Evolutionary conservation across 1,284 basidiomycete species (phyloP).

Genomic region (Moesziomyces parantarcticus): DNA sequence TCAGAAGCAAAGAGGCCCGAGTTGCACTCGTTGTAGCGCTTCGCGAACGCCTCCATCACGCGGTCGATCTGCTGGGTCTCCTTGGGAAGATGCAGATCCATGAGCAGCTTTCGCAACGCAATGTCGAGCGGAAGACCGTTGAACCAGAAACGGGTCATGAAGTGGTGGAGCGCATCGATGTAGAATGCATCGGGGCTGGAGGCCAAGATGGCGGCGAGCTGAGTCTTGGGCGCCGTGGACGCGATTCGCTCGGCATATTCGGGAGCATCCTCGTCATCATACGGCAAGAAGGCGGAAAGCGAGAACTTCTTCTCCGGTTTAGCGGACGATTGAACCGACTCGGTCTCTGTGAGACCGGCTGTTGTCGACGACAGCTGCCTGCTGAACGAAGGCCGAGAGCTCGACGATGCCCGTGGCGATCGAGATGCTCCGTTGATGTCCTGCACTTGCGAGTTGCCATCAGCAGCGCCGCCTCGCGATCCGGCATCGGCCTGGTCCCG

Average conservation of each 20-base stretch:
- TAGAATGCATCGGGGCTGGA: slow-evolving; percentile 80
- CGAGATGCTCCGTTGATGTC: slow-evolving; percentile 11
- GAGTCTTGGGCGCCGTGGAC: slow-evolving; percentile 30
- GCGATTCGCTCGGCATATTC: slow-evolving; percentile 51
- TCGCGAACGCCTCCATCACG: slow-evolving; percentile 93
- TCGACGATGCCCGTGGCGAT: slow-evolving; percentile 28
- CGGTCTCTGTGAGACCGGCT: slow-evolving; percentile 12
- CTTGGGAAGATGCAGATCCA: slow-evolving; percentile 88
- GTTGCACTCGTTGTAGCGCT: slow-evolving; percentile 85
- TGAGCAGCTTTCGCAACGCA: slow-evolving; percentile 86
- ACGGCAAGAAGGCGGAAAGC: slow-evolving; percentile 40
- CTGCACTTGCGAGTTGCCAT: slow-evolving; percentile 4
- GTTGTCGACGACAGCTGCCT: slow-evolving; percentile 30
- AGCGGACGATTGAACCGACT: slow-evolving; percentile 13
- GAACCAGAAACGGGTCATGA: slow-evolving; percentile 85
- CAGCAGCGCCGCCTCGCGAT: slow-evolving; percentile 6
- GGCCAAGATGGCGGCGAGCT: slow-evolving; percentile 57
- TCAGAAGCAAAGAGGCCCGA: slow-evolving; percentile 76
- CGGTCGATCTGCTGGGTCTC: slow-evolving; percentile 99
- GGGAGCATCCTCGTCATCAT: slow-evolving; percentile 47
- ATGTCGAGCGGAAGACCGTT: slow-evolving; percentile 86
- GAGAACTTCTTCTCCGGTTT: slow-evolving; percentile 40
- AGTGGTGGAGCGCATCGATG: slow-evolving; percentile 76
- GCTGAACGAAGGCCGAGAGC: slow-evolving; percentile 39
- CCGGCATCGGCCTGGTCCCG: slow-evolving; percentile 26